Conservation (phyloP, 2,329 filamentous ascomycete genomes). For the Sclerotinia trifoliorum region DNA sequence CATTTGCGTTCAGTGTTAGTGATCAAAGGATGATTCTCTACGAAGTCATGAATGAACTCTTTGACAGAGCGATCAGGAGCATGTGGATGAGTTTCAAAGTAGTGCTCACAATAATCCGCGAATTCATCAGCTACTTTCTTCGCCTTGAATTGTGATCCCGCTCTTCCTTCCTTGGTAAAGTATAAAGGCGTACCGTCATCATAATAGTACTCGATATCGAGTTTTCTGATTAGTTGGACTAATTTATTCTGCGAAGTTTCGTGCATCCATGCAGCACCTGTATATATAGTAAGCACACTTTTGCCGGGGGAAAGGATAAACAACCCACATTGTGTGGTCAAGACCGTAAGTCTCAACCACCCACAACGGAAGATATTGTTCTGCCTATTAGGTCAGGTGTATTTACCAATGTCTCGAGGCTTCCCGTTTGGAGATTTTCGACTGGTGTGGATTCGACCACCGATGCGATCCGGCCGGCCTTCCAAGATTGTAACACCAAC, state of each 20-base stretch:
- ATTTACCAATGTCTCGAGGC: slow-evolving; percentile 44
- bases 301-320: slow-evolving; percentile 35
- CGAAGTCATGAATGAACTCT: slow-evolving; percentile 45
- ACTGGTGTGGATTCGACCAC: slow-evolving; percentile 48
- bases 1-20: slow-evolving; percentile 45
- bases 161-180: slow-evolving; percentile 45
- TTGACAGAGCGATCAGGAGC: slow-evolving; percentile 44
- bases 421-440: slow-evolving; percentile 37
- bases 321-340: slow-evolving; percentile 39
- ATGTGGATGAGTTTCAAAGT: slow-evolving; percentile 44
- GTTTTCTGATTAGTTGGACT: slow-evolving; percentile 44
- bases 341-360: slow-evolving; percentile 33
- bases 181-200: slow-evolving; percentile 46
- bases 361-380: slow-evolving; percentile 38
- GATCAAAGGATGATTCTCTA: slow-evolving; percentile 44
- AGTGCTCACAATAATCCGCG: slow-evolving; percentile 45
- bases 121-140: slow-evolving; percentile 49
- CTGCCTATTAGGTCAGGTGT: slow-evolving; percentile 37
- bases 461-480: slow-evolving; percentile 51
- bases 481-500: slow-evolving; percentile 56
- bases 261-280: slow-evolving; percentile 48
- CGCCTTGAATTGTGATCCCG: slow-evolving; percentile 47
- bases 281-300: slow-evolving; percentile 31
- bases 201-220: slow-evolving; percentile 47
- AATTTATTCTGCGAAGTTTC: slow-evolving; percentile 47